These are phyloP conservation scores for Stygiomarasmius scandens DNA, from an alignment of 1,284 basidiomycete species.

Conservation along the genomic window DNA sequence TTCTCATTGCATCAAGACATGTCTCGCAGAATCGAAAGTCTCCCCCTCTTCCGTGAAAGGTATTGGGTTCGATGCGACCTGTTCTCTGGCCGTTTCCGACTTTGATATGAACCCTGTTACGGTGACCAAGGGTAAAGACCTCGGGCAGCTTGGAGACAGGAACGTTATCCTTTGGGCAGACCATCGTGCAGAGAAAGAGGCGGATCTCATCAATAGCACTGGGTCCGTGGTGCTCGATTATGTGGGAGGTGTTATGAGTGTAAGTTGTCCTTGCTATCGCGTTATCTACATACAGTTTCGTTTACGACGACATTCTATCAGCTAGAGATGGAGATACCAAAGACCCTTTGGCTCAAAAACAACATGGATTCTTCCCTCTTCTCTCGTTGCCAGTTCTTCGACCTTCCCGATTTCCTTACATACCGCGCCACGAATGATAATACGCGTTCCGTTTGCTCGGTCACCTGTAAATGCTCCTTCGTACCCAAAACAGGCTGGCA, in stretches of 20 bases:
- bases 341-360: constrained; percentile 94
- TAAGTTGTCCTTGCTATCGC: constrained; percentile 40
- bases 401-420: constrained; percentile 95
- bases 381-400: constrained; percentile 89
- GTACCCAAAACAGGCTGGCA: constrained; percentile 90
- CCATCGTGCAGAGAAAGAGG: constrained; percentile 92
- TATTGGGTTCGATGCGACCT: constrained; percentile 96
- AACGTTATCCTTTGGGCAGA: constrained; percentile 94
- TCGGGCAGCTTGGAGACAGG: constrained; percentile 71
- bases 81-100: constrained; percentile 90
- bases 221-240: constrained; percentile 89
- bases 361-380: constrained; percentile 82
- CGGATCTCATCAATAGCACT: constrained; percentile 86
- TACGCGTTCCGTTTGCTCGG: constrained; percentile 88
- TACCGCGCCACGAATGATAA: constrained; percentile 84
- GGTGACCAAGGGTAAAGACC: constrained; percentile 72
- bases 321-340: constrained; percentile 97
- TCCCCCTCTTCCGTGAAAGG: constrained; percentile 77
- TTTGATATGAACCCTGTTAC: constrained; percentile 73
- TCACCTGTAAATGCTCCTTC: constrained; percentile 97
- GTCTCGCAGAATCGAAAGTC: constrained; percentile 67
- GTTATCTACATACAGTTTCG: constrained; percentile 1
- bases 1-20: constrained; percentile 67
- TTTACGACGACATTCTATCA: constrained; percentile 34
- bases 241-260: constrained; percentile 96